Evolutionary conservation across 306 rosid genomes (phyloP).

Genomic region (Oxytropis ochrocephala): DNA sequence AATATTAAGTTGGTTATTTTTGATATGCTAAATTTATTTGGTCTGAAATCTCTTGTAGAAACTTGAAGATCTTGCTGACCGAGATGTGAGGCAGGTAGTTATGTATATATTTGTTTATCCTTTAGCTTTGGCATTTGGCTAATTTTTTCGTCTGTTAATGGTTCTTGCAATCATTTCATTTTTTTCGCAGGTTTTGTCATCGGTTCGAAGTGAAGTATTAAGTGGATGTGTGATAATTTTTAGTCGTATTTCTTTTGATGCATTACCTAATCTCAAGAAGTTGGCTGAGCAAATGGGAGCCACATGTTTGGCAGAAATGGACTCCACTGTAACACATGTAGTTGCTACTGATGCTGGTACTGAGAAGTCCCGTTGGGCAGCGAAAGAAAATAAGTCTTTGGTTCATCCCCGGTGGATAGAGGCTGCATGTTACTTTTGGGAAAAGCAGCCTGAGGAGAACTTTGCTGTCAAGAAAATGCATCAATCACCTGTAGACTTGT

Average conservation of each 20-base stretch:
- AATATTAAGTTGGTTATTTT: not conserved
- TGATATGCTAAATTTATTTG: conserved; percentile 26
- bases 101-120: not conserved
- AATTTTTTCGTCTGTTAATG: not conserved
- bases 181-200: conserved; percentile 46
- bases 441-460: conserved; percentile 64
- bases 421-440: conserved; percentile 78
- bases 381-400: conserved; percentile 57
- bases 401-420: conserved; percentile 86
- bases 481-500: not conserved
- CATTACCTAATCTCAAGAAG: conserved; percentile 50
- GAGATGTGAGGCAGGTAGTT: conserved; percentile 85
- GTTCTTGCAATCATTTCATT: not conserved
- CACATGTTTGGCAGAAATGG: conserved; percentile 49
- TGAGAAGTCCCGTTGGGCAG: conserved; percentile 78
- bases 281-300: conserved; percentile 91
- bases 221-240: conserved; percentile 61
- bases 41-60: conserved; percentile 46
- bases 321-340: conserved; percentile 66
- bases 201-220: conserved; percentile 39
- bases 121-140: not conserved
- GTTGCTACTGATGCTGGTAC: conserved; percentile 72
- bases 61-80: conserved; percentile 37
- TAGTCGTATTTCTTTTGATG: conserved; percentile 51
- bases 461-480: conserved; percentile 29